Conservation (phyloP, 1,284 basidiomycete genomes). For the Neolentinus lepideus region DNA sequence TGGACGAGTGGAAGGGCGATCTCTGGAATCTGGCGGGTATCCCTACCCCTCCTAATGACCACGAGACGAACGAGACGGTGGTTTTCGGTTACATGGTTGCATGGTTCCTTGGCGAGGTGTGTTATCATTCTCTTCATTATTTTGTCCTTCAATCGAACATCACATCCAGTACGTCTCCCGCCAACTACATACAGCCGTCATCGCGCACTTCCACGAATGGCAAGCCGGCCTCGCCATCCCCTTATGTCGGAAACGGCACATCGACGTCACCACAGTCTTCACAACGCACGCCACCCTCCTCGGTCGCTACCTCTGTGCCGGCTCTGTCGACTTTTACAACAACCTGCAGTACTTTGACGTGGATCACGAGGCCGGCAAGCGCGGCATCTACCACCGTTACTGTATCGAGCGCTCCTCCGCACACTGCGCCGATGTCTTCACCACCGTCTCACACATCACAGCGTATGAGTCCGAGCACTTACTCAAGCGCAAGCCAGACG, state of each 20-base stretch:
- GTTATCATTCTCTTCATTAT: conserved; percentile 20
- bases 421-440: conserved; percentile 97
- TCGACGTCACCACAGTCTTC: conserved; percentile 97
- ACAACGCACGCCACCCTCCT: conserved; percentile 98
- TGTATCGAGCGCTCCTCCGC: conserved; percentile 94
- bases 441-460: conserved; percentile 96
- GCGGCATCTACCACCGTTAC: conserved; percentile 89
- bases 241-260: conserved; percentile 91
- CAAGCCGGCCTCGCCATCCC: conserved; percentile 97
- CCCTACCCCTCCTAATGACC: conserved; percentile 91
- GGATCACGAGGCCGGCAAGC: conserved; percentile 97
- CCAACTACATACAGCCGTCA: conserved; percentile 77
- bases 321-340: conserved; percentile 98
- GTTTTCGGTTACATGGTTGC: conserved; percentile 98
- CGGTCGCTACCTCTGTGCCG: conserved; percentile 96
- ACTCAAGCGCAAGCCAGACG: conserved; percentile 96
- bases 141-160: conserved; percentile 8
- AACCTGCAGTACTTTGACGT: conserved; percentile 99
- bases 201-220: conserved; percentile 99
- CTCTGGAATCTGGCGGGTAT: conserved; percentile 98
- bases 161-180: conserved; percentile 67
- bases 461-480: conserved; percentile 96
- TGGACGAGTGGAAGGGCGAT: conserved; percentile 98
- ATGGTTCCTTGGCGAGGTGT: conserved; percentile 98
- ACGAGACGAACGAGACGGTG: conserved; percentile 98